Conservation (phyloP, 1,284 basidiomycete species). For the Moesziomyces parantarcticus region DNA sequence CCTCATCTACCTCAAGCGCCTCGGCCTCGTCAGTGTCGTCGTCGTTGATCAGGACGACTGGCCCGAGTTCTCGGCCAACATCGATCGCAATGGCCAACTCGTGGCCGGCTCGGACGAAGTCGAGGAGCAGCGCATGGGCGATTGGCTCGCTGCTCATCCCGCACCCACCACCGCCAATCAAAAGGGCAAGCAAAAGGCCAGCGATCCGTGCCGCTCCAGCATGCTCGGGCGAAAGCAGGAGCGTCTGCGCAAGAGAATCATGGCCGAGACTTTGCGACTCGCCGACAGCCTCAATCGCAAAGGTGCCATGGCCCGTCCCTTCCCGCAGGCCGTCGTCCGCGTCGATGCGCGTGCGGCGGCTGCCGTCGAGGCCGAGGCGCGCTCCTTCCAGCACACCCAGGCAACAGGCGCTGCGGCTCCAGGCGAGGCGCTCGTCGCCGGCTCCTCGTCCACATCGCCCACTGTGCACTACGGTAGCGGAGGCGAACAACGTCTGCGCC, state of each 20-base stretch:
- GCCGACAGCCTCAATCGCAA: conserved; percentile 85
- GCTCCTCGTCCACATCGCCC: conserved; percentile 19
- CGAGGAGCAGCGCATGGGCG: conserved; percentile 44
- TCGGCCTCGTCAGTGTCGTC: conserved; percentile 93
- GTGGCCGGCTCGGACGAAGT: conserved; percentile 46
- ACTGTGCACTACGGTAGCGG: conserved; percentile 30
- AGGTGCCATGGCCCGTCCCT: conserved; percentile 85
- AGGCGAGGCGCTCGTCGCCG: conserved; percentile 18
- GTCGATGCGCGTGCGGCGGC: conserved; percentile 47
- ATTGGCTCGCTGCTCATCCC: conserved; percentile 53
- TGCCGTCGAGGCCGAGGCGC: conserved; percentile 28
- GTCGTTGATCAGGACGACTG: conserved; percentile 90
- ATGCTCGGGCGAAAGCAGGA: conserved; percentile 44
- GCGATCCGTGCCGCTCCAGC: conserved; percentile 11
- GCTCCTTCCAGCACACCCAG: conserved; percentile 16
- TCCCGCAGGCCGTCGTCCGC: conserved; percentile 69
- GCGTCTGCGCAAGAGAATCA: conserved; percentile 76
- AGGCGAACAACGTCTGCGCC: conserved; percentile 41
- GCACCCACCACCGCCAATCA: conserved; percentile 9
- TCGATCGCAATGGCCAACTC: conserved; percentile 44
- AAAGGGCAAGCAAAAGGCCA: conserved; percentile 28
- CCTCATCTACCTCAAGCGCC: conserved; percentile 92
- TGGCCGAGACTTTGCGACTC: conserved; percentile 73
- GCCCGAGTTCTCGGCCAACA: conserved; percentile 67
- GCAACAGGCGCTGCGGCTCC: conserved; percentile 5